Evolutionary conservation across 2,329 filamentous ascomycete genomes (phyloP).

Genomic region (Elsinoe fawcettii): DNA sequence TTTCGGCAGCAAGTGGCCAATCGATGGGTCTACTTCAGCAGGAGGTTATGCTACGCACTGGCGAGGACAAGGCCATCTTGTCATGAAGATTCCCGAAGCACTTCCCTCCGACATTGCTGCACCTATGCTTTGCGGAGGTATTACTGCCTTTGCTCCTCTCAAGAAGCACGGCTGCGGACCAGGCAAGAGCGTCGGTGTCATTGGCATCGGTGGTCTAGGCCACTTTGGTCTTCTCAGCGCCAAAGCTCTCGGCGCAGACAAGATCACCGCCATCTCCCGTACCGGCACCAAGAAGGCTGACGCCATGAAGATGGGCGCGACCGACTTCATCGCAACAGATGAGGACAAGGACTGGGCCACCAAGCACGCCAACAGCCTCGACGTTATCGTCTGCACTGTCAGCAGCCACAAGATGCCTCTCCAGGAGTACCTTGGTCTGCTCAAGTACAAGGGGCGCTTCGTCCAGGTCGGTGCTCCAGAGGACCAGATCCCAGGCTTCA

Average conservation of each 20-base stretch:
- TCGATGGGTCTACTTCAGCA: conserved; percentile 49
- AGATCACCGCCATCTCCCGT: conserved; percentile 56
- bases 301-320: conserved; percentile 53
- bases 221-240: conserved; percentile 65
- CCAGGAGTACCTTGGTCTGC: conserved; percentile 50
- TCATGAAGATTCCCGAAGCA: conserved; percentile 45
- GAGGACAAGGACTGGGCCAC: conserved; percentile 51
- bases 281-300: conserved; percentile 51
- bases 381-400: conserved; percentile 52
- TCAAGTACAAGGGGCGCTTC: conserved; percentile 52
- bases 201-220: conserved; percentile 63
- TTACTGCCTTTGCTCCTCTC: conserved; percentile 64
- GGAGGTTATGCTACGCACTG: conserved; percentile 53
- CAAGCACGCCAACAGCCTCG: conserved; percentile 43
- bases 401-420: conserved; percentile 55
- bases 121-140: conserved; percentile 67
- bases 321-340: conserved; percentile 47
- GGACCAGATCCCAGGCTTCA: conserved; percentile 44
- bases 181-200: conserved; percentile 60
- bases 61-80: conserved; percentile 50
- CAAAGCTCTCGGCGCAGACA: conserved; percentile 59
- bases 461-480: conserved; percentile 62
- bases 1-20: conserved; percentile 27
- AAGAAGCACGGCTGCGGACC: conserved; percentile 57
- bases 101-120: conserved; percentile 46